phyloP scores from a whole-genome alignment of 352 stramenopile genomes.

The Phytophthora vignae region DNA sequence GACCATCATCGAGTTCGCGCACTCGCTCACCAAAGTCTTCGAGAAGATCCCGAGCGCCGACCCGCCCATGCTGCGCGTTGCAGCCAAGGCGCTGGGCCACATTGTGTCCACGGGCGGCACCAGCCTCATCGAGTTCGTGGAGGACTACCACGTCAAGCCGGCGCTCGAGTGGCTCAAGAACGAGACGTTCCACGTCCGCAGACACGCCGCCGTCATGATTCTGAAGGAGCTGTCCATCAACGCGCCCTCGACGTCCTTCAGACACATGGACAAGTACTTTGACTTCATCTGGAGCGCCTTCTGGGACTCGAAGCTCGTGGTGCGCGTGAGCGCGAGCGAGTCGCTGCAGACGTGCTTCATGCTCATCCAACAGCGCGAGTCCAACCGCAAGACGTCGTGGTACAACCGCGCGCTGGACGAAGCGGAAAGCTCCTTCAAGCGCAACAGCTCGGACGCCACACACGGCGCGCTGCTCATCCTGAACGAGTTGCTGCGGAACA shows the following conservation, averaged over 20 bases:
- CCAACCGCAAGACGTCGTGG: slow-evolving; percentile 85
- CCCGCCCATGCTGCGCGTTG: slow-evolving; percentile 72
- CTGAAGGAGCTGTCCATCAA: slow-evolving; percentile 89
- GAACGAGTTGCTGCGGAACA: slow-evolving; percentile 89
- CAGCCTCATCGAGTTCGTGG: slow-evolving; percentile 89
- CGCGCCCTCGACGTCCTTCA: slow-evolving; percentile 84
- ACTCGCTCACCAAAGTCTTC: slow-evolving; percentile 89
- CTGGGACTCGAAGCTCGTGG: slow-evolving; percentile 83
- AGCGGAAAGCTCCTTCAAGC: slow-evolving; percentile 74
- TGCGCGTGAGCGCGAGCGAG: slow-evolving; percentile 83
- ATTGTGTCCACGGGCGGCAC: slow-evolving; percentile 89
- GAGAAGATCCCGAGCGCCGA: slow-evolving; percentile 88
- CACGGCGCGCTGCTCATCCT: slow-evolving; percentile 86
- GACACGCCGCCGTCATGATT: slow-evolving; percentile 89
- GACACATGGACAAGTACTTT: slow-evolving; percentile 92
- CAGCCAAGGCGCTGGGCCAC: slow-evolving; percentile 84
- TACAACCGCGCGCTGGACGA: slow-evolving; percentile 85
- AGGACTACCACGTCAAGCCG: slow-evolving; percentile 90
- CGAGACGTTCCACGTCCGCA: slow-evolving; percentile 88
- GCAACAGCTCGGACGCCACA: slow-evolving; percentile 79
- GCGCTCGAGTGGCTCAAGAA: slow-evolving; percentile 91
- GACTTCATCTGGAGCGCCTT: slow-evolving; percentile 92
- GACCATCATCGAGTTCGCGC: slow-evolving; percentile 91
- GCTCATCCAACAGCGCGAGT: slow-evolving; percentile 90
- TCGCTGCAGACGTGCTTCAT: slow-evolving; percentile 88